phyloP scores from a whole-genome alignment of 1,284 basidiomycete species.

The Phaffia rhodozyma region DNA sequence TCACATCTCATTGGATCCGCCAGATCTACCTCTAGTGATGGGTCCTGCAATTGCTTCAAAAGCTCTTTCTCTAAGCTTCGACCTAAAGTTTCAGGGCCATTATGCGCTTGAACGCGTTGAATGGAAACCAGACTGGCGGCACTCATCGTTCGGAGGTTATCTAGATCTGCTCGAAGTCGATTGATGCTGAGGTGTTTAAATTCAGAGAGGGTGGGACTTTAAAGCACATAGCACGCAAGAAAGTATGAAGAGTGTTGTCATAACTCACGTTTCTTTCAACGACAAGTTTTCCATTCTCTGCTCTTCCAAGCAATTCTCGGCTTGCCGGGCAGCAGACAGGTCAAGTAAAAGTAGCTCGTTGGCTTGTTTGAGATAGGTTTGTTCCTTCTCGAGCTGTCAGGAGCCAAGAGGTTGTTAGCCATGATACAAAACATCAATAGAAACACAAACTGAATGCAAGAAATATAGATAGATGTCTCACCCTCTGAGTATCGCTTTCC shows the following conservation, averaged over 20 bases:
- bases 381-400: conserved; percentile 39
- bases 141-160: conserved; percentile 54
- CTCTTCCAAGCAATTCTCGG: conserved; percentile 60
- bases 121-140: conserved; percentile 38
- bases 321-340: conserved; percentile 51
- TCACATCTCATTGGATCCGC: conserved; percentile 35
- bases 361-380: conserved; percentile 54
- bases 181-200: conserved; percentile 44
- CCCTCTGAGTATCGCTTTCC: conserved; percentile 45
- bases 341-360: conserved; percentile 54
- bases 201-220: no score
- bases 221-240: no score
- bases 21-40: neutral
- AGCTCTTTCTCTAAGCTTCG: conserved; percentile 73
- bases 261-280: conserved; percentile 59
- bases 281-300: conserved; percentile 84
- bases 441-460: neutral
- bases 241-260: no score
- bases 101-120: neutral
- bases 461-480: conserved; percentile 15
- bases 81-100: conserved; percentile 46
- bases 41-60: conserved; percentile 44
- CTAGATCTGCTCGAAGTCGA: conserved; percentile 76
- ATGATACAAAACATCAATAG: neutral
- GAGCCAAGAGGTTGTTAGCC: neutral